These are phyloP conservation scores for Prasinococcaceae sp. DNA, from an alignment of 139 green algal species.

Conservation along the genomic window DNA sequence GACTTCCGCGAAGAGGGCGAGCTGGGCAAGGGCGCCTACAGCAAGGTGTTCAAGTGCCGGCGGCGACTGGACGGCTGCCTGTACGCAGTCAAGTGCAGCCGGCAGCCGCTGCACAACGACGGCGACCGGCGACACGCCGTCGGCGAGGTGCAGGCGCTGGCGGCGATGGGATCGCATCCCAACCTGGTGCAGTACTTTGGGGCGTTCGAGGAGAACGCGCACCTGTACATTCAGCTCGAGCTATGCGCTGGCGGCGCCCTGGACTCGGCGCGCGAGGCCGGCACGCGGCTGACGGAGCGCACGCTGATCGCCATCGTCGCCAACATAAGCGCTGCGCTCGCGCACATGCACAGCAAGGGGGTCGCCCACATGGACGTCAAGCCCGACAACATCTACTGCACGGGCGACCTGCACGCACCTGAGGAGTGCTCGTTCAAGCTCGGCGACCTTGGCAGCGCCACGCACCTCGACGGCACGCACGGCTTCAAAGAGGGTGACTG, in stretches of 20 bases:
- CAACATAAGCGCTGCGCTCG: conserved; percentile 34
- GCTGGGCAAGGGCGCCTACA: conserved; percentile 25
- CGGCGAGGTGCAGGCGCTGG: conserved; percentile 72
- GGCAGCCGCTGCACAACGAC: conserved; percentile 30
- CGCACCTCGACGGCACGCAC: conserved; percentile 7
- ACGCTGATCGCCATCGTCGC: conserved; percentile 46
- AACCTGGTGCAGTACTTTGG: conserved; percentile 71
- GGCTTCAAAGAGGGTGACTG: conserved; percentile 13
- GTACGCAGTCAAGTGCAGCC: conserved; percentile 78
- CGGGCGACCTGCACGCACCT: neutral
- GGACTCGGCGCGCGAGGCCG: neutral
- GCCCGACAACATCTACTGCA: conserved; percentile 81
- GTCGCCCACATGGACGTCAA: conserved; percentile 91
- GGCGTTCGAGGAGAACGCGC: conserved; percentile 60
- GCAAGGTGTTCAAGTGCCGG: conserved; percentile 46
- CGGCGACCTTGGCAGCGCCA: conserved; percentile 79
- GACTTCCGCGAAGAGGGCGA: too few relatives aligned
- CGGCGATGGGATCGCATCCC: conserved; percentile 46
- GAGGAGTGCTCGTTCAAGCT: conserved; percentile 53
- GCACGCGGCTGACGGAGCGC: conserved; percentile 34
- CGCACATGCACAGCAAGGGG: conserved; percentile 56
- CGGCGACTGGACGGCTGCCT: conserved; percentile 57
- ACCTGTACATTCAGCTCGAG: conserved; percentile 82
- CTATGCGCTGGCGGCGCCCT: conserved; percentile 35
- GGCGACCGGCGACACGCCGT: conserved; percentile 25